Base-by-base conservation (phyloP, 2,329 filamentous ascomycete species). In the Pyricularia pennisetigena region DNA sequence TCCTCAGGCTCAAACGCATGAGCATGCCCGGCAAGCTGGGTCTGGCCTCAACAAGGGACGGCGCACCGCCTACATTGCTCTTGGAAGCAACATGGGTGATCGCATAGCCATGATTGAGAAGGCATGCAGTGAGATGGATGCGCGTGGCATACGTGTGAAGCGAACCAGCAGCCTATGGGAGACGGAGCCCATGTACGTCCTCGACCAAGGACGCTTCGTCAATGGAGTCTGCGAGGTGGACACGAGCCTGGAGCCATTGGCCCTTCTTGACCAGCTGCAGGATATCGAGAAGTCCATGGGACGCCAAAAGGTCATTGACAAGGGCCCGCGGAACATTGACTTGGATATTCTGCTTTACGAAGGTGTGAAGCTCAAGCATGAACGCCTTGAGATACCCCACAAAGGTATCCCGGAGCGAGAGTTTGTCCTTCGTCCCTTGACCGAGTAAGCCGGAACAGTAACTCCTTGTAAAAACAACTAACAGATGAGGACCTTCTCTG, bases 131-230 rank as follows among this genome's bases (percentile, higher is more conserved):
- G 86, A 90, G 75, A 93, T 99, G 87, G 87, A 91, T 71, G 81
- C 83, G 63, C 83, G 86, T 26, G 88, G 88, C 41, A 92, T 98
- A 75, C 86, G 80, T 67, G 85, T 99, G 57, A 84, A 87, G 74
- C 85, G 89, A 73, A 97, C 94, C 0, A 98, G 94, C 77, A 90
- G 88, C 70, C 82, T 99, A 3, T 99, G 95, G 86, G 93, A 98
- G 80, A 99, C 94, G 3, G 88, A 92, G 73, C 93, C 95, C 26
- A 99, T 99, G 95, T 99, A 99, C 78, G 91, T 97, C 71, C 81
- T 91, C 71, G 90, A 97, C 71, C 95, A 99, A 77, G 88, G 89
- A 71, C 86, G 87, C 32, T 99, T 99, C 75, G 81, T 97, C 65
- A 99, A 99, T 76, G 95, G 93, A 24, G 94, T 89, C 69, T 97